Conservation (phyloP, 139 green algal species). For the Chlamydomonas urium region DNA sequence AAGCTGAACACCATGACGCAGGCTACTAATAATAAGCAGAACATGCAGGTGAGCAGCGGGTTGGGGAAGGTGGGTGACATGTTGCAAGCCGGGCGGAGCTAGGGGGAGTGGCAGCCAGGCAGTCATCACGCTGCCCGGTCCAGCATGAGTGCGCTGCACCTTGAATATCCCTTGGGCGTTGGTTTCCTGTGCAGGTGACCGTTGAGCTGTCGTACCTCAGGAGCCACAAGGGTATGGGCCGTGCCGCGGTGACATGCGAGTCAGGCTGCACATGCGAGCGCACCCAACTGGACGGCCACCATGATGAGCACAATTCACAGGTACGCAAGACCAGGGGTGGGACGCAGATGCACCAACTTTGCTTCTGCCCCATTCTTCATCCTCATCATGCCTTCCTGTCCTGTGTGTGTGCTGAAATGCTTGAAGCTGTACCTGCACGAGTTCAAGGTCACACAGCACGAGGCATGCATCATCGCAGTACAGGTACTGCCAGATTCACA, state of each 20-base stretch:
- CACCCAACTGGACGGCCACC: conserved; percentile 18
- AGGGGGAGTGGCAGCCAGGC: not conserved
- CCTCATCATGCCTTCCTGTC: not conserved
- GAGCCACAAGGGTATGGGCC: conserved; percentile 30
- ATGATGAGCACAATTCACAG: conserved; percentile 4
- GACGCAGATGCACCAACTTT: not conserved
- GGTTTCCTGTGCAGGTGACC: conserved; percentile 3
- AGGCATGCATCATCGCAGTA: conserved; percentile 26
- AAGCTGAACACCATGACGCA: conserved; percentile 22
- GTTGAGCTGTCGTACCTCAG: conserved; percentile 19
- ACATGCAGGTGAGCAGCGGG: not conserved
- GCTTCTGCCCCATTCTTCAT: not conserved
- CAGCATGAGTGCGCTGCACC: not conserved
- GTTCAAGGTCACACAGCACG: conserved; percentile 20
- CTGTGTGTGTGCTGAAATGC: not conserved
- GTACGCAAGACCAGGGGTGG: not conserved
- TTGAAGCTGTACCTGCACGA: conserved; percentile 24
- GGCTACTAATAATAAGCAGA: not conserved
- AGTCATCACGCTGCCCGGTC: not conserved
- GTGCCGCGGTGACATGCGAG: conserved; percentile 16
- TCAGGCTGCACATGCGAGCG: conserved; percentile 18
- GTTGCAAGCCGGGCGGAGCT: not conserved
- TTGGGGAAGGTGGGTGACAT: not conserved
- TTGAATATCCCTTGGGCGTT: no score
- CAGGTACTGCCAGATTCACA: conserved; percentile 12